These are phyloP conservation scores for Neofusicoccum cordaticola DNA, from an alignment of 2,329 filamentous ascomycete species.

Conservation along the genomic window DNA sequence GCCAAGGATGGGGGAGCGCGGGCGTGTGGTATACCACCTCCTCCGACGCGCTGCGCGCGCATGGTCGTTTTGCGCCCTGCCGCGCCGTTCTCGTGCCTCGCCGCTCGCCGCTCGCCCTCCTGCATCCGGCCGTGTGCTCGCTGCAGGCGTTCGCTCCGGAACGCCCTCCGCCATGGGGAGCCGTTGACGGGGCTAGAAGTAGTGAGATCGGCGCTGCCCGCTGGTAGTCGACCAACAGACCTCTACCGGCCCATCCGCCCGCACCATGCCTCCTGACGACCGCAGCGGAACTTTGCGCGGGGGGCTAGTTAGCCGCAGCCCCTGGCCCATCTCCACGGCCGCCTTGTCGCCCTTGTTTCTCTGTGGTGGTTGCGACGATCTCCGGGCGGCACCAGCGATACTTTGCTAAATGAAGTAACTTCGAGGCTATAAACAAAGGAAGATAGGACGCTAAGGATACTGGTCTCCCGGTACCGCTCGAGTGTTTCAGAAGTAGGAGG, in stretches of 20 bases:
- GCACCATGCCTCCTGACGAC: background rate
- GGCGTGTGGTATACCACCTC: too few relatives aligned
- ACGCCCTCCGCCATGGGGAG: constrained; percentile 3
- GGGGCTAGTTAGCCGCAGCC: background rate
- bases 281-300: background rate
- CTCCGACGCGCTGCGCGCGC: background rate
- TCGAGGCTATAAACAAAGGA: background rate
- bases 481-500: background rate
- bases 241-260: background rate
- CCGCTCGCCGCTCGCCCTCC: background rate
- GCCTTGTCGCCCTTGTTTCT: background rate
- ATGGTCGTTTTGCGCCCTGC: background rate
- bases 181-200: background rate
- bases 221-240: background rate
- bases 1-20: too few relatives aligned
- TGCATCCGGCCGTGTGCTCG: background rate
- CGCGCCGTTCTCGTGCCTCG: background rate
- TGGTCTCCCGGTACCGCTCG: background rate
- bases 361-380: background rate
- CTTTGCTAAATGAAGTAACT: background rate
- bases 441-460: background rate
- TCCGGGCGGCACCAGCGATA: background rate
- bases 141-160: background rate
- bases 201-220: background rate
- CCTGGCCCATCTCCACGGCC: background rate